A percentile compares a stretch with the other conserved stretches of the same genome.
Conservation (phyloP, 2,329 filamentous ascomycete species). For the Colletotrichum lentis region DNA sequence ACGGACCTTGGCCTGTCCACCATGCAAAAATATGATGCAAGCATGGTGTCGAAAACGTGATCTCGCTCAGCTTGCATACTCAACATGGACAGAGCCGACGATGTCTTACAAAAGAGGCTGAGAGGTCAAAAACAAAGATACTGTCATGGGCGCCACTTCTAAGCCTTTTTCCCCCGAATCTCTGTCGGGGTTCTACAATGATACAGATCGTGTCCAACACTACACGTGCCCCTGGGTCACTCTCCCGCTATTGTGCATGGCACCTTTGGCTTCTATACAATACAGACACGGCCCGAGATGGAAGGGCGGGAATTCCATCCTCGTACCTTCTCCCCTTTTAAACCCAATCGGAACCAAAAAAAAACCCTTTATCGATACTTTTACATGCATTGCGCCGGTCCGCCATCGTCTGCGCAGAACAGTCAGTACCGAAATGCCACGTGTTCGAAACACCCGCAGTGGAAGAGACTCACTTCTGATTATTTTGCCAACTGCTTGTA, state of each 20-base stretch:
- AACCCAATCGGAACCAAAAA: neutral
- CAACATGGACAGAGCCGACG: too few species aligned
- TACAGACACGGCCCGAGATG: neutral
- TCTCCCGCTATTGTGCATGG: neutral
- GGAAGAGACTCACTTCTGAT: conserved; percentile 52
- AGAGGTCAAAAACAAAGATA: neutral
- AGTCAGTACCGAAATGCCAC: neutral
- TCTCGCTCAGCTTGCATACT: too few species aligned
- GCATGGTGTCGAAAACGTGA: too few species aligned
- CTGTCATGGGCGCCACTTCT: neutral
- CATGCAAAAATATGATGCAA: too few species aligned
- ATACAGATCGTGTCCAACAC: neutral
- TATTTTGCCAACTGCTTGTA: conserved; percentile 77
- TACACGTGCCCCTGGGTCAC: neutral
- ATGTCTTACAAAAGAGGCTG: too few species aligned
- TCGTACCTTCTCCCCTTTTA: conserved; percentile 5
- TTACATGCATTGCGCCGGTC: conserved; percentile 35
- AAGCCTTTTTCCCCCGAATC: neutral
- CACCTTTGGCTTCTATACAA: neutral
- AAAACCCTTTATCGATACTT: conserved; percentile 5
- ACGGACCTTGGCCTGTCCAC: too few species aligned
- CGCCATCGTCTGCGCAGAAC: conserved; percentile 14
- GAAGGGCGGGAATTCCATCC: neutral
- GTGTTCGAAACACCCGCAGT: too few species aligned
- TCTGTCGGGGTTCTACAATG: neutral